phyloP scores from a whole-genome alignment of 2,329 filamentous ascomycete species.

The Helotiales sp. region DNA sequence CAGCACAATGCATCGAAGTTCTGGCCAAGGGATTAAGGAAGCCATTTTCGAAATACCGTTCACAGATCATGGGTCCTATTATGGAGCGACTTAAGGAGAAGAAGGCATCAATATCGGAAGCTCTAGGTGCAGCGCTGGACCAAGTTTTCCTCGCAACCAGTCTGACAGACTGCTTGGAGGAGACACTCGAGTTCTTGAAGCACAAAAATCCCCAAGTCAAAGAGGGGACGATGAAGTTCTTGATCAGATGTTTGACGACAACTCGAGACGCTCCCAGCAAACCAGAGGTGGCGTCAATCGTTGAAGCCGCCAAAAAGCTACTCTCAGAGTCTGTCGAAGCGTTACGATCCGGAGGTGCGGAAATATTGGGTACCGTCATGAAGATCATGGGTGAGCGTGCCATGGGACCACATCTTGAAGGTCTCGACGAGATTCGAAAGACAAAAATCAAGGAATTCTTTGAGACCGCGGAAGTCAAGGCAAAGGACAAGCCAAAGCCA shows the following conservation, averaged over 20 bases:
- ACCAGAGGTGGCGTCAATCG: conserved; percentile 78
- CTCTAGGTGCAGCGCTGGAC: conserved; percentile 82
- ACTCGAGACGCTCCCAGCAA: conserved; percentile 84
- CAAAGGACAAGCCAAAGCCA: conserved; percentile 89
- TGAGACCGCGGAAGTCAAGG: conserved; percentile 78
- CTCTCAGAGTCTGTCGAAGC: conserved; percentile 85
- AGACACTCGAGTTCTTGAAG: conserved; percentile 78
- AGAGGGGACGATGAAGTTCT: conserved; percentile 88
- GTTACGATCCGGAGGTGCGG: conserved; percentile 84
- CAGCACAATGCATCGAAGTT: conserved; percentile 88
- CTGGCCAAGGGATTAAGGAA: conserved; percentile 83
- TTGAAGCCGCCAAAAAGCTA: conserved; percentile 87
- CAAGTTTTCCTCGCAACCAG: conserved; percentile 63
- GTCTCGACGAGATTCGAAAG: conserved; percentile 93
- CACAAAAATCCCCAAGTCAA: conserved; percentile 99
- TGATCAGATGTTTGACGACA: conserved; percentile 82
- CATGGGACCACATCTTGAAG: conserved; percentile 91
- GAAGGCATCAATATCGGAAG: conserved; percentile 85
- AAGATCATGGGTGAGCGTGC: conserved; percentile 97
- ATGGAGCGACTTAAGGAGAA: conserved; percentile 98
- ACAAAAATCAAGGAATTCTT: conserved; percentile 93
- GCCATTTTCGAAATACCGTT: conserved; percentile 77
- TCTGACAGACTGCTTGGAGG: conserved; percentile 85
- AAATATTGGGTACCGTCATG: conserved; percentile 92
- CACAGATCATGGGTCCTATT: conserved; percentile 80